Percentiles rank a stretch among this genome's conserved stretches.
Evolutionary conservation across 768 basidiomycete species (phyloP).

Genomic region (Naganishia randhawae): DNA sequence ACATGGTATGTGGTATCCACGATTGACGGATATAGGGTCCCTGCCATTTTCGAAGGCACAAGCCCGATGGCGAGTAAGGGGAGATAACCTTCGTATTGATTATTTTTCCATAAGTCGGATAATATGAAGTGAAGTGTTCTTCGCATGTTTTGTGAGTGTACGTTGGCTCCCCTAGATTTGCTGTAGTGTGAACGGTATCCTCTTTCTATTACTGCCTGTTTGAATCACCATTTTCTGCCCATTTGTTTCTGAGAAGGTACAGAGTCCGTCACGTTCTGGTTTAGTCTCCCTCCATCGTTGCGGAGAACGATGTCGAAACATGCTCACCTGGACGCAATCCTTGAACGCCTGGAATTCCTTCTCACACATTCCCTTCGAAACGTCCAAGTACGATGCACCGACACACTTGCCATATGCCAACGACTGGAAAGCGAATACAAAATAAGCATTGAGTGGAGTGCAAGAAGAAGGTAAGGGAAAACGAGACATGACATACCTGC

Average conservation of each 20-base stretch:
- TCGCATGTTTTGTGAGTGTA: too few relatives aligned
- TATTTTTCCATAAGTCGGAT: too few relatives aligned
- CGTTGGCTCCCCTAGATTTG: too few relatives aligned
- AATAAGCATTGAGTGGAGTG: background rate
- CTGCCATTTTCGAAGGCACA: too few relatives aligned
- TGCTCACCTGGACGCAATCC: slow-evolving; percentile 76
- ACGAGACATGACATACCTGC: slow-evolving; percentile 33
- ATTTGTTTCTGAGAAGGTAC: slow-evolving; percentile 34
- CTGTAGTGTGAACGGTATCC: too few relatives aligned
- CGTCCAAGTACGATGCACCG: slow-evolving; percentile 73
- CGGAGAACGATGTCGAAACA: too few relatives aligned
- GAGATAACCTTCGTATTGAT: too few relatives aligned
- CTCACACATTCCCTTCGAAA: slow-evolving; percentile 75
- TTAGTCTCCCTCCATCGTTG: too few relatives aligned
- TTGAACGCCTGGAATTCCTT: slow-evolving; percentile 80
- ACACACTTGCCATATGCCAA: slow-evolving; percentile 84
- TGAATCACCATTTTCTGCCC: slow-evolving; percentile 36
- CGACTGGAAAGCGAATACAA: slow-evolving; percentile 56
- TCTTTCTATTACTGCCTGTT: background rate
- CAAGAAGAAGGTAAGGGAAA: background rate
- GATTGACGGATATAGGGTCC: too few relatives aligned
- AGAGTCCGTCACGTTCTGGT: background rate
- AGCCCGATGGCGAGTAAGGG: too few relatives aligned
- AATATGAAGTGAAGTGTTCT: too few relatives aligned
- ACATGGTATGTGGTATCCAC: too few relatives aligned